Conservation (phyloP, 345 rosid species). For the Brassica nigra region DNA sequence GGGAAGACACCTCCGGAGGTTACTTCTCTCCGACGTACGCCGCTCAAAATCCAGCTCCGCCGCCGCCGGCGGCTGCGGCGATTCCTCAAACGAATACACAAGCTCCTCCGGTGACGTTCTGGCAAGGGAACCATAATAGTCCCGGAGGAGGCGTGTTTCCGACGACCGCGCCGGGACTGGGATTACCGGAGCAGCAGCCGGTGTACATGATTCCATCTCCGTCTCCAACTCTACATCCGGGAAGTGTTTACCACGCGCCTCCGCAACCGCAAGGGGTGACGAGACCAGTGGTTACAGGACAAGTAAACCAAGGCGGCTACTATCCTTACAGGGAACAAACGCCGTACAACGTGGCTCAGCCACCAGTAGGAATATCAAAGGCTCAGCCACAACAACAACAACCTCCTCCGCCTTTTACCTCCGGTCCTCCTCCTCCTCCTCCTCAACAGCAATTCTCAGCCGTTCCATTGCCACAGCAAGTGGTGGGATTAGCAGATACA, state of each 20-base stretch:
- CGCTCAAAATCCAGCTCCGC: conserved; percentile 4
- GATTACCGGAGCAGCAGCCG: conserved; percentile 51
- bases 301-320: conserved; percentile 70
- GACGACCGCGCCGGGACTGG: conserved; percentile 37
- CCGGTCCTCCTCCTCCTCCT: conserved; percentile 12
- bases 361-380: conserved; percentile 32
- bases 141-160: conserved; percentile 49
- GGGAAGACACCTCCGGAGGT: conserved; percentile 46
- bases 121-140: conserved; percentile 68
- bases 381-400: conserved; percentile 3
- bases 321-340: conserved; percentile 65
- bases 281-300: conserved; percentile 50
- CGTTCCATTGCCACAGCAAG: conserved; percentile 44
- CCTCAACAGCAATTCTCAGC: conserved; percentile 38
- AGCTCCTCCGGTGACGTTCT: conserved; percentile 50
- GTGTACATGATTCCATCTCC: conserved; percentile 39
- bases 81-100: conserved; percentile 27
- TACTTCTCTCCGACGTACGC: conserved; percentile 41
- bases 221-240: conserved; percentile 41
- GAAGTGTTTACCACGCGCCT: conserved; percentile 30
- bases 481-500: conserved; percentile 46
- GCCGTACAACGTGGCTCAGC: conserved; percentile 55
- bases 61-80: conserved; percentile 12
- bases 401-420: conserved; percentile 34
- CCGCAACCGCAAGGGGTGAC: conserved; percentile 43